Base-by-base conservation (phyloP, 2,329 filamentous ascomycete species). In the Eutypella sp. region DNA sequence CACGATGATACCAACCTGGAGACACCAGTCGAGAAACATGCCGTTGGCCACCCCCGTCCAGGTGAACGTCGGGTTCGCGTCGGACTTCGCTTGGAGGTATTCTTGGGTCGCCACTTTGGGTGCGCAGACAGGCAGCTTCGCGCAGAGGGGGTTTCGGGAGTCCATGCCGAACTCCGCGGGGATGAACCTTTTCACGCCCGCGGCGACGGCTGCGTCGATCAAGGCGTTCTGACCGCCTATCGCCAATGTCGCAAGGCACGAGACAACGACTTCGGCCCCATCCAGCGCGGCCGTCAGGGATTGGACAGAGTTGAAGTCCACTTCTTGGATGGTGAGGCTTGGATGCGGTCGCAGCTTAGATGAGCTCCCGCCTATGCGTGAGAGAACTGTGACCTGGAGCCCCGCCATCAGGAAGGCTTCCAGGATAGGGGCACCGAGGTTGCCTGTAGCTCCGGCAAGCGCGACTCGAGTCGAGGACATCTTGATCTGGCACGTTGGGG, bases 111-210 rank as follows among this genome's bases (percentile, higher is more conserved):
- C 49, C 11, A 61, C 58, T 47, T 72, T 72, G 20, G 49, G 52
- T 7, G 51, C 51, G 47, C 62, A 71, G 6, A 68, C 62, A 0
- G 68, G 68, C 19, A 71, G 46, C 2, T 42, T 47, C 4, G 52
- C 45, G 1, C 59, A 54, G 2, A 57, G 54, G 0, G 57, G 51
- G 48, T 69, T 65, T 5, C 55, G 49, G n/a, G 64, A 61, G 44
- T 71, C 62, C 27, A 58, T 53, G 42, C 65, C 67, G 48, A 68
- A 73, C 45, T 72, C 70, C 23, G 63, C 58, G 10, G 70, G 68
- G 23, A 73, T 61, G 52, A 70, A 67, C 15, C 66, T 61, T 39
- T 55, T 58, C 3, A 71, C 68, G 8, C 65, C 63, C 7, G 65
- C 66, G 15, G 63, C 58, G 37, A 68, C 50, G 15, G 64, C 57